Base-by-base conservation (phyloP, 768 basidiomycete genomes). In the Lanmaoa pseudosensibilis region DNA sequence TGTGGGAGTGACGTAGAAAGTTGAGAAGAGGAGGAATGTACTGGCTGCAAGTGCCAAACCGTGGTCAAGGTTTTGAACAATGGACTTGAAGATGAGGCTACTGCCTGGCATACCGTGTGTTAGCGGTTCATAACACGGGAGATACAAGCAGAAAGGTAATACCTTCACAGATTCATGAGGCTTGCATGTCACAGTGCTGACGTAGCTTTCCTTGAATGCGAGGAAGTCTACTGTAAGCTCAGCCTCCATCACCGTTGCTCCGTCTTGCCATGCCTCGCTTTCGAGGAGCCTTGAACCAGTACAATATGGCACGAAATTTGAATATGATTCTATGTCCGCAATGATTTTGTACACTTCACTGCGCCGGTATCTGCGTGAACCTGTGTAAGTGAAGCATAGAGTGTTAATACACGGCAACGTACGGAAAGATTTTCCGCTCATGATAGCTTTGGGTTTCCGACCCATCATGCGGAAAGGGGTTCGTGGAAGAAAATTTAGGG, bases 141-240 rank as follows among this genome's bases (percentile, higher is more conserved):
- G n/a, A 19, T 32, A 33, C 49, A 58, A 25, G 47, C 19, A 40
- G 39, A 32, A 52, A 52, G 11, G 52, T 36, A 12, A 33, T 33
- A 77, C 96, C 77, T 88, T 78, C 23, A 99, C 95, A 11, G 81
- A 87, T 66, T 88, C 81, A 61, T 80, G 81, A 12, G 94, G 94
- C 44, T 75, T 77, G 65, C 92, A 92, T 16, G 85, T 87, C 52
- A 99, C 95, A 39, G 77, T 78, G 69, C 92, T 94, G 48, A 88
- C 78, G 71, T 97, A 99, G 72, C 83, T 87, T 73, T 98, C 96
- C 59, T 82, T 79, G 67, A 97, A 88, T 18, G 85, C 80, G 61
- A 94, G 82, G 71, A 98, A 98, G 9, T 92, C 92, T 34, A 96
- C 88, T 4, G 85, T 84, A 62, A 98, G 75, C 69, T 98, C 93